Evolutionary conservation across 2,329 filamentous ascomycete genomes (phyloP).

Genomic region (Chrysoporthe cubensis): DNA sequence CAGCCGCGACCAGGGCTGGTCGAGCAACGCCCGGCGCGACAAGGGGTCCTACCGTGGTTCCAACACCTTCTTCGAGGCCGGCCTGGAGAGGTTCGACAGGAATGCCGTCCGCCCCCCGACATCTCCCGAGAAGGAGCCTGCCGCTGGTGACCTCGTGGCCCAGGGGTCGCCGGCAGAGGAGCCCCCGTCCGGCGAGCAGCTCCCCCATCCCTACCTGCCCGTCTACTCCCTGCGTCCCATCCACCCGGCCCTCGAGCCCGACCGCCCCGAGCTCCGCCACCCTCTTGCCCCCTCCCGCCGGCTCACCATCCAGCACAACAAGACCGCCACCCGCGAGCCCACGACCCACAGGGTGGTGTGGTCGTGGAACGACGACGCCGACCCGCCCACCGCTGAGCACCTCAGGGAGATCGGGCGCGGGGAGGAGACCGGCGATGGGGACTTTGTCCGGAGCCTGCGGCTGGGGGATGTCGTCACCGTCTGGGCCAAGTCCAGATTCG

Average conservation of each 20-base stretch:
- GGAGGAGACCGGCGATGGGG: constrained; percentile 52
- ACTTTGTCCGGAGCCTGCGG: constrained; percentile 58
- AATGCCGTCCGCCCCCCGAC: constrained; percentile 15
- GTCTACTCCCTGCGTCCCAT: constrained; percentile 34
- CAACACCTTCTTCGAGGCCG: constrained; percentile 68
- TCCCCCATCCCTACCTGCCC: constrained; percentile 26
- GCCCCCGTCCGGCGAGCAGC: constrained; percentile 16
- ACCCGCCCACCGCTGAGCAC: constrained; percentile 45
- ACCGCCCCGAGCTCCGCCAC: constrained; percentile 42
- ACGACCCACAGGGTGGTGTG: constrained; percentile 56
- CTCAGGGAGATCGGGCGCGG: constrained; percentile 54
- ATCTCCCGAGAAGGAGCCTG: constrained; percentile 10
- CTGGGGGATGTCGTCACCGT: constrained; percentile 65
- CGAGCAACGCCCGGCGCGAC: constrained; percentile 19
- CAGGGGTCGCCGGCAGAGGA: background rate
- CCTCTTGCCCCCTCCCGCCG: constrained; percentile 40
- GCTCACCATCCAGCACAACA: constrained; percentile 55
- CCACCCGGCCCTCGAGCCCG: constrained; percentile 20
- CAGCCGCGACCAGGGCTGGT: constrained; percentile 64
- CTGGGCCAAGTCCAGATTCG: constrained; percentile 63
- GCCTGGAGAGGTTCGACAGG: constrained; percentile 58
- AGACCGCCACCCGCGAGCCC: constrained; percentile 39
- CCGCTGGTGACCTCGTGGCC: background rate
- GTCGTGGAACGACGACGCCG: constrained; percentile 54
- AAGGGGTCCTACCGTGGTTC: constrained; percentile 51